A percentile compares a stretch with the other conserved stretches of the same genome.
Conservation (phyloP, 352 stramenopile species). For the Phytophthora tubulina region DNA sequence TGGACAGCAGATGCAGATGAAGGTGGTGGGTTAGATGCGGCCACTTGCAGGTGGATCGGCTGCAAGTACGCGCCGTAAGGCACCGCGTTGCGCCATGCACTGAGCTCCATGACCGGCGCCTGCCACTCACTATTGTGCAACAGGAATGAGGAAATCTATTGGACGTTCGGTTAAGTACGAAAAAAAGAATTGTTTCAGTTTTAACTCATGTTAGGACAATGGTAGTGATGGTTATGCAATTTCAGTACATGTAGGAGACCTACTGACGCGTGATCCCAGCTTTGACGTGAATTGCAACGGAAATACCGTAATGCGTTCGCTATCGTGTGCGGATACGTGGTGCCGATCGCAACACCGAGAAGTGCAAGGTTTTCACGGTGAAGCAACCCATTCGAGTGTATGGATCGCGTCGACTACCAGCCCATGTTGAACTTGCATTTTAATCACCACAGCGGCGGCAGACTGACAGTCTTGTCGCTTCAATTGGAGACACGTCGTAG, state of each 20-base stretch:
- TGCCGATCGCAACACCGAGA: not conserved
- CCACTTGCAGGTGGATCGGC: slow-evolving; percentile 53
- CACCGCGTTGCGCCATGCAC: slow-evolving; percentile 45
- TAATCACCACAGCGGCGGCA: not conserved
- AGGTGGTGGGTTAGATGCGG: not conserved
- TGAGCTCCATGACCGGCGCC: slow-evolving; percentile 36
- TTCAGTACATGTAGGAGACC: too few species aligned
- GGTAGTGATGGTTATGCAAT: too few species aligned
- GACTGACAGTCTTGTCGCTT: too few species aligned
- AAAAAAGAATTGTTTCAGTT: not conserved
- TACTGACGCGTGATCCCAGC: too few species aligned
- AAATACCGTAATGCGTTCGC: too few species aligned
- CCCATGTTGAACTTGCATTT: not conserved
- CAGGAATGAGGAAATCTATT: slow-evolving; percentile 7
- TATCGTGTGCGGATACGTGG: too few species aligned
- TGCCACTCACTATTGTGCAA: slow-evolving; percentile 14
- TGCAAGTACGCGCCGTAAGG: slow-evolving; percentile 58
- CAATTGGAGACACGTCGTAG: too few species aligned
- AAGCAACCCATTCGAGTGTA: slow-evolving; percentile 7
- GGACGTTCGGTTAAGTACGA: slow-evolving; percentile 6
- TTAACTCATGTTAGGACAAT: too few species aligned
- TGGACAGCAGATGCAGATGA: not conserved
- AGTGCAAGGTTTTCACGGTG: not conserved
- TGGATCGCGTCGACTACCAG: not conserved
- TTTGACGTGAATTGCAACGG: too few species aligned